Base-by-base conservation (phyloP, 768 basidiomycete species). In the Zangia roseola region DNA sequence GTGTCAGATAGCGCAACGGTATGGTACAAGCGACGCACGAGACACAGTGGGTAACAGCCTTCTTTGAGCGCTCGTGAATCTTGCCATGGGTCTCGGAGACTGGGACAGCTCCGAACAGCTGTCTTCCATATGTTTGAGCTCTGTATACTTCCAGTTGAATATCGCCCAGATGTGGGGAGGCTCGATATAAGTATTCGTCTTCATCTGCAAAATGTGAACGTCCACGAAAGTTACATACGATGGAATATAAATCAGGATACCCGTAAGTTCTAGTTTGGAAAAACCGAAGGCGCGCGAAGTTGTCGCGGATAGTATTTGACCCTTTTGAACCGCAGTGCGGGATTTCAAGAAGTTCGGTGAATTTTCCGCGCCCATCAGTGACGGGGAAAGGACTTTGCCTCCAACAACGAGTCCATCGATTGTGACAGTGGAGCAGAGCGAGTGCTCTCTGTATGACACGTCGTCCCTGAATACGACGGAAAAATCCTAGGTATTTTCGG, bases 41-140 rank as follows among this genome's bases (percentile, higher is more conserved):
- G 30, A 67, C 54, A 45, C 63, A 59, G 9, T 67, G 63, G 1
- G 63, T 55, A 10, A 69, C 49, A 14, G 61, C 66, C 49, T 67
- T 67, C 53, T 67, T 67, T 23, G 61, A 53, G 23, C 63, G 63
- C 20, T 67, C 68, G 31, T 67, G 65, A 9, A 68, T 40, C 33
- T 62, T 69, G 41, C 42, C 39, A 40, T 59, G 49, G 12, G 44
- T 34, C 1, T 33, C 2, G 4, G 20, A 38, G 9, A 5, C 9
- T 4, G 2, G 5, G 12, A 1, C 9, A 19, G 30, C 2, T n/a
- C 7, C 14, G 24, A 23, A 26, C 10, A 25, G 0, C 13, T 0
- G 0, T 19, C 25, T 5, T 21, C n/a, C 45, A 0, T 42, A n/a
- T 10, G 3, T 1, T 12, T 53, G 20, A 9, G 25, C 50, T 40